Evolutionary conservation across 1,284 basidiomycete species (phyloP), one percentile per base, ranked within the genome.

Genomic region (Cystobasidium slooffiae): DNA sequence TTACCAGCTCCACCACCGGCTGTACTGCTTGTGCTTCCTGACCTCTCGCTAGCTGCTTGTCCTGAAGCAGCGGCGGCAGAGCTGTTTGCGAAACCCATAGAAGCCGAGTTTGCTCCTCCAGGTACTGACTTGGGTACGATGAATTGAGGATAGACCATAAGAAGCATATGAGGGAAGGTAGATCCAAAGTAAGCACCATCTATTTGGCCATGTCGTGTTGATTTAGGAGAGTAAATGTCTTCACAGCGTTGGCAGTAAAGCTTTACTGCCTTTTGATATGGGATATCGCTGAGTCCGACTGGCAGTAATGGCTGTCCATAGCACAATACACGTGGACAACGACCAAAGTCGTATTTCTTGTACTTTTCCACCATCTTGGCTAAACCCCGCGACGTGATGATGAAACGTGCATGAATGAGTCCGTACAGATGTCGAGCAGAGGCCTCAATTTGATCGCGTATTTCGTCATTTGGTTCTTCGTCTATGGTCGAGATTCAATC

Each of bases 101-200:
- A 56, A 24, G 70, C 70, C 4, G 70, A 73, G 55, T 73, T 73
- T 6, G 70, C 70, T 14, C 70, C 70, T 31, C 70, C 70, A 16
- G 70, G 70, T 7, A 73, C 70, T 37, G 62, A 65, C 83, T 97
- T 97, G 39, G 89, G 87, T 10, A 94, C 92, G 63, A 95, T 90
- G 79, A 96, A 88, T 69, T 89, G 88, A 0, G 94, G 94, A 82
- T 97, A 96, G 53, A 95, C 93, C 85, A 97, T 92, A 85, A 94
- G 94, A 58, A 97, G 86, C 78, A 97, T 90, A 82, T 97, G 94
- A 0, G 94, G 93, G 84, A 97, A 97, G 12, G 79, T 96, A 0
- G 93, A 95, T 75, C 95, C 94, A 80, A 97, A 97, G 84, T 95
- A 97, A 1, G 95, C 94, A 41, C 94, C 94, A 82, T 97, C 94